Evolutionary conservation across 208 protist genomes (phyloP), one percentile per base, ranked within the genome.

Genomic region (Porcisia hertigi): DNA sequence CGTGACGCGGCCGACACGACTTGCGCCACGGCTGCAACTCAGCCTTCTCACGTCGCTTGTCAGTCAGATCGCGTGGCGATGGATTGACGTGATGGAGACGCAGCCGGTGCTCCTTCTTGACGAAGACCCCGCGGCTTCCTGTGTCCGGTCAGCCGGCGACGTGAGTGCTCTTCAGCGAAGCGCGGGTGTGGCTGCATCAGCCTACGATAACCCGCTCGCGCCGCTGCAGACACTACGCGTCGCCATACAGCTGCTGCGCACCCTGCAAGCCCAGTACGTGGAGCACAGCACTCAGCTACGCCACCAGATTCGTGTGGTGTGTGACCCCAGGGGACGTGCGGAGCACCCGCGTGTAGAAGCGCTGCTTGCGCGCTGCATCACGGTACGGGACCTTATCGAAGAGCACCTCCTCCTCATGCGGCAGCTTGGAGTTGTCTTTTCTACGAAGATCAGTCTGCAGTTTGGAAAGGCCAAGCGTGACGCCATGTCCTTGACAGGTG

Each of bases 361-460:
- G 41, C 83, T 94, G 67, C 76, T 83, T 53, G 67, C 55, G 47
- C 89, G 89, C 66, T 86, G 81, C 67, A 36, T 80, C 23, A 75
- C 72, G 3, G 71, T 94, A 18, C 81, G 86, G 41, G 71, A 79
- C 54, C 76, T 87, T 36, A 76, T 94, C 34, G 89, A 94, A 71
- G 55, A 63, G 45, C 86, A 94, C 80, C 85, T 86, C 39, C 76
- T 84, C 36, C 77, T 90, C 7, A 75, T 86, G 69, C 60, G 65
- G 12, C 89, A 94, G 75, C 83, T 94, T 1, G 82, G 76, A 34
- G 62, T 79, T 12, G 89, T 87, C 60, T 94, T 91, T 67, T 79
- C 69, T 23, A 76, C 73, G 1, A 76, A 78, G 53, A 47, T 75
- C 6, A 75, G 71, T 9, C 70, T 79, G 62, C 71, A 78, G 6